A percentile compares a stretch with the other conserved stretches of the same genome.
Conservation (phyloP, 225 moss, liverwort and hornwort species). For the Pleurozium schreberi region DNA sequence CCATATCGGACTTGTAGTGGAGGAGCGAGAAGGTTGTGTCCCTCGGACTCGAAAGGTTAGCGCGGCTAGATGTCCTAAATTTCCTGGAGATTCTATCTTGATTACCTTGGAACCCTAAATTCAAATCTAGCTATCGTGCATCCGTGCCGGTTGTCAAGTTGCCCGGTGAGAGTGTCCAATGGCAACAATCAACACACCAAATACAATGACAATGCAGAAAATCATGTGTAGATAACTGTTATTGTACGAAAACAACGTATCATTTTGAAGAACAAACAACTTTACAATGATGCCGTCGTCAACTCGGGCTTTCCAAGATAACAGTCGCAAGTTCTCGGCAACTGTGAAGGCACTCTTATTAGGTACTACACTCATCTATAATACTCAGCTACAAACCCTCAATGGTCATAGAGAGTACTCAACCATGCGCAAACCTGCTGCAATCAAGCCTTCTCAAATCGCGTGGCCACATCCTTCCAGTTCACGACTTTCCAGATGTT, state of each 20-base stretch:
- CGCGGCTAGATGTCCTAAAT: neutral
- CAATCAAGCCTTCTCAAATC: slow-evolving; percentile 45
- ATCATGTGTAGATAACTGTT: neutral
- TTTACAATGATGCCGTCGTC: neutral
- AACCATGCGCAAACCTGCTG: neutral
- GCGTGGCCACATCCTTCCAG: slow-evolving; percentile 79
- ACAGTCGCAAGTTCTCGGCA: neutral
- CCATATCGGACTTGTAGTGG: neutral
- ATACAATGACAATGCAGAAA: neutral
- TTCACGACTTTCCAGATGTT: slow-evolving; percentile 92
- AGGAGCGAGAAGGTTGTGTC: neutral
- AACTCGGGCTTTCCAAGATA: neutral
- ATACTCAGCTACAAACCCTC: neutral
- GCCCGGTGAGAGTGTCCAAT: neutral
- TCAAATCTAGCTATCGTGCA: neutral
- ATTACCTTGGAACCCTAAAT: neutral
- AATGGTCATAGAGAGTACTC: neutral
- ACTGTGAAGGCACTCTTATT: neutral
- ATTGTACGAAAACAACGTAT: neutral
- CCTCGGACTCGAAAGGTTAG: neutral
- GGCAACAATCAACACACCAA: neutral
- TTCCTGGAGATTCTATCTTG: neutral
- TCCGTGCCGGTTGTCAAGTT: neutral
- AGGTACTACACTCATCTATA: slow-evolving; percentile 5
- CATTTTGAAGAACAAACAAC: neutral